Base-by-base conservation (phyloP, 179 eudicot genomes). In the Silene vulgaris region DNA sequence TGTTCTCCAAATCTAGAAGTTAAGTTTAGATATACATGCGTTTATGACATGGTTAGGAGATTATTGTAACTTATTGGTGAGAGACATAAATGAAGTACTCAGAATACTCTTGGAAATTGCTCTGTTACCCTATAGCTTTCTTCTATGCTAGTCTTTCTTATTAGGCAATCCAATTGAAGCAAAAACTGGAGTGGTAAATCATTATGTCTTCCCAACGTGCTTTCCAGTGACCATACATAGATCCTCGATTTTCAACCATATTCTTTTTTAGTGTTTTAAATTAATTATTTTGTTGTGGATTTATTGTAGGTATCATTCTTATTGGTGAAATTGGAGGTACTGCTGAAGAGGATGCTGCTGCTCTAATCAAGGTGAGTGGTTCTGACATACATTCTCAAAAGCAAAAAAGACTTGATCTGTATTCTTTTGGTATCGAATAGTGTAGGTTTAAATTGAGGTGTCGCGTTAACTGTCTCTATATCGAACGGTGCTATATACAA, bases 321-420 rank as follows among this genome's bases (percentile, higher is more conserved):
- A 48, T 48, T 2, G 54, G 54, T 48, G 54, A 48, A 48, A 48
- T 48, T 48, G 54, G 54, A 66, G 99, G 97, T 35, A 95, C 99
- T 43, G 99, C 99, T 48, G 99, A 95, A 85, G 99, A 95, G 89
- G 97, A 95, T 85, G 99, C 97, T 28, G 96, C 99, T 65, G 97
- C 99, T 77, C 84, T 95, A 57, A 90, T 95, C 77, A 90, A 90
- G 97, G 99, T 95, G 64, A 83, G 83, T 26, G 29, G 67, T 11
- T 40, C 7, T 75, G 60, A 54, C 26, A 7, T 59, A 19, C 13
- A 21, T 37, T 30, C 57, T 50, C 57, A 2, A 50, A 50, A 50
- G 16, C n/a, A 12, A 50, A 50, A 50, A 50, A 50, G 56, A 13
- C 56, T 50, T 50, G 56, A 50, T 50, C 16, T 50, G 56, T 50